Percentiles rank a stretch among this genome's conserved stretches.
Conservation (phyloP, 495 filamentous ascomycete species). For the Copromyces sp. region DNA sequence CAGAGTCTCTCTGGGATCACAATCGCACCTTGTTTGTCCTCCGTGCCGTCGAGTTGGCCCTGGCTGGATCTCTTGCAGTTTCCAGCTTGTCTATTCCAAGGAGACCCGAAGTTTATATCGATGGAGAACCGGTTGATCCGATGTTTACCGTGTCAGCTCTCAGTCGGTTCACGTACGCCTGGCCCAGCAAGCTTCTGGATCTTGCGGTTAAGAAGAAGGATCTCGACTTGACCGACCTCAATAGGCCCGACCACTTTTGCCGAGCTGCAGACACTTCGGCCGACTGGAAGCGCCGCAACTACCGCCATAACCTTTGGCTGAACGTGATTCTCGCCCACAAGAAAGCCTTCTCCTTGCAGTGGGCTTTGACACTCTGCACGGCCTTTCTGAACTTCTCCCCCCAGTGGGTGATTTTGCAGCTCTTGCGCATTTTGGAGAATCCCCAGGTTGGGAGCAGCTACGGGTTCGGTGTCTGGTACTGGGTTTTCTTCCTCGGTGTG, state of each 20-base stretch:
- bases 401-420: slow-evolving; percentile 55
- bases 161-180: slow-evolving; percentile 53
- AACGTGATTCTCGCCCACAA: slow-evolving; percentile 48
- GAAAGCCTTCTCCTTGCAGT: slow-evolving; percentile 43
- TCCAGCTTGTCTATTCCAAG: slow-evolving; percentile 47
- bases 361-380: slow-evolving; percentile 38
- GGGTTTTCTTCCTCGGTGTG: slow-evolving; percentile 53
- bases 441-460: slow-evolving; percentile 31
- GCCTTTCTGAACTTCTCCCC: slow-evolving; percentile 56
- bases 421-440: slow-evolving; percentile 55
- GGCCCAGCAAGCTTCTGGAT: slow-evolving; percentile 45
- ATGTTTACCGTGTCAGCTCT: slow-evolving; percentile 51
- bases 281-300: slow-evolving; percentile 42
- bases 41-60: slow-evolving; percentile 27
- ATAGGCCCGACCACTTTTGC: slow-evolving; percentile 39
- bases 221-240: slow-evolving; percentile 51
- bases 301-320: slow-evolving; percentile 49
- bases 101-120: slow-evolving; percentile 53
- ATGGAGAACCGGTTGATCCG: slow-evolving; percentile 51
- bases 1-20: slow-evolving; percentile 19
- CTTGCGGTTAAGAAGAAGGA: slow-evolving; percentile 43
- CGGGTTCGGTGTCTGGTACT: slow-evolving; percentile 49
- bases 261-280: slow-evolving; percentile 38
- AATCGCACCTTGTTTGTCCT: slow-evolving; percentile 19
- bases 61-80: slow-evolving; percentile 25